Base-by-base conservation (phyloP, 73 alveolate genomes). In the Stentor coeruleus region DNA sequence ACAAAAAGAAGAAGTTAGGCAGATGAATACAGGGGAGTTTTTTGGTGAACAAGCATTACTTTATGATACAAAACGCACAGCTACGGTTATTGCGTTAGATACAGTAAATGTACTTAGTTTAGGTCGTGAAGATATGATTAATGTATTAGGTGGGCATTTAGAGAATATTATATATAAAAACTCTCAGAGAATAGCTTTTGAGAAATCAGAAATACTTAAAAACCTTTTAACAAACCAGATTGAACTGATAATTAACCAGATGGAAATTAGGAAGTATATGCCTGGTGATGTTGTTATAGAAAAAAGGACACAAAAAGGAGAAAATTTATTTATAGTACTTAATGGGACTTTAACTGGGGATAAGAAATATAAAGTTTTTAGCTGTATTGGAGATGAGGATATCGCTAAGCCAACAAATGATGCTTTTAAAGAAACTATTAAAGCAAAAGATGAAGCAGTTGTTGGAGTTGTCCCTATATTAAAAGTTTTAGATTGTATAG, bases 21-120 rank as follows among this genome's bases (percentile, higher is more conserved):
- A 85, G 59, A 59, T 88, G 92, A 73, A 59, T 74, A 85, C 76
- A 88, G 85, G 84, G 59, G 93, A 87, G 58, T 87, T 77, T 81
- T 87, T 87, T 75, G 93, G 93, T 3, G 91, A 75, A 35, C 76
- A 74, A 58, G 89, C 94, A 31, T 85, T 88, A 76, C 82, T 88
- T 55, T 38, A 74, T 30, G 74, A 87, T 39, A 81, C 80, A 15
- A 81, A 82, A 72, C 38, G 93, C 20, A 74, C 92, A 41, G 83
- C 83, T 0, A 75, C 83, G 20, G 58, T 75, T 3, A 77, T 14
- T 42, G 92, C 92, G 35, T 30, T 39, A 1, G 31, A 38, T 1
- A 36, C 26, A 20, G 83, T 75, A 36, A 38, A 75, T 37, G 59
- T 37, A 2, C 74, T 75, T 20, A 26, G 72, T 2, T 14, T 75